These are phyloP conservation scores for Nakataea oryzae DNA, from an alignment of 2,329 filamentous ascomycete genomes.

Conservation along the genomic window DNA sequence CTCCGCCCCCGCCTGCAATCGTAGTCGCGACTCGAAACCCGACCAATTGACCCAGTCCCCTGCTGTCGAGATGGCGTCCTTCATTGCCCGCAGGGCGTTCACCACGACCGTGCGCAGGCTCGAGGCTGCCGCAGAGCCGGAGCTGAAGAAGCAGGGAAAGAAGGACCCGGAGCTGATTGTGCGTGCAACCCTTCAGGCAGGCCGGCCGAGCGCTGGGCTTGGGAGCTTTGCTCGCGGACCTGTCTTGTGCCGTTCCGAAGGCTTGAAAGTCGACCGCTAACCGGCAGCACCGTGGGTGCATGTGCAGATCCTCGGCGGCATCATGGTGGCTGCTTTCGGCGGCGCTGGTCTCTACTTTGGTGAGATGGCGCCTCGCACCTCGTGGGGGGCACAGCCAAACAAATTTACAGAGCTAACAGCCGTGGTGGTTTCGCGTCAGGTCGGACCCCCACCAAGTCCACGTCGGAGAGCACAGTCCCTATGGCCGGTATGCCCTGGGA, in stretches of 20 bases:
- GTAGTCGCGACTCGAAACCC: background rate
- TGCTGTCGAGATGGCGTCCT: constrained; percentile 36
- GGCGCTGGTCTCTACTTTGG: constrained; percentile 87
- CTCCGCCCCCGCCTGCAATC: background rate
- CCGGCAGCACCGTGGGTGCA: background rate
- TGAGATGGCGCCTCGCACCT: constrained; percentile 25
- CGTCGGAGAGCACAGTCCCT: constrained; percentile 68
- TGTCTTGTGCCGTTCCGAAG: background rate
- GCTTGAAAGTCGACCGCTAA: background rate
- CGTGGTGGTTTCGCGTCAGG: constrained; percentile 37
- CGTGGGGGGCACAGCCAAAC: background rate
- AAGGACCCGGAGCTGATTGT: constrained; percentile 38
- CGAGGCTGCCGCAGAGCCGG: constrained; percentile 28
- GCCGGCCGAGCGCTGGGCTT: background rate
- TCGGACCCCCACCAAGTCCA: constrained; percentile 73
- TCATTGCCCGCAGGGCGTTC: constrained; percentile 45
- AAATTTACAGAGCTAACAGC: background rate
- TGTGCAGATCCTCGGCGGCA: constrained; percentile 70
- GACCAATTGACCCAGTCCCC: background rate
- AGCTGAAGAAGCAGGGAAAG: constrained; percentile 48
- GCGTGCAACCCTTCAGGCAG: constrained; percentile 19
- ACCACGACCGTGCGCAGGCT: constrained; percentile 42
- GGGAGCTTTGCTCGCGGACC: background rate
- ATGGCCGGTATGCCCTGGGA: constrained; percentile 93
- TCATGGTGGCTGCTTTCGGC: constrained; percentile 83